phyloP scores from a whole-genome alignment of 2,329 filamentous ascomycete species.

The Cladophialophora immunda region DNA sequence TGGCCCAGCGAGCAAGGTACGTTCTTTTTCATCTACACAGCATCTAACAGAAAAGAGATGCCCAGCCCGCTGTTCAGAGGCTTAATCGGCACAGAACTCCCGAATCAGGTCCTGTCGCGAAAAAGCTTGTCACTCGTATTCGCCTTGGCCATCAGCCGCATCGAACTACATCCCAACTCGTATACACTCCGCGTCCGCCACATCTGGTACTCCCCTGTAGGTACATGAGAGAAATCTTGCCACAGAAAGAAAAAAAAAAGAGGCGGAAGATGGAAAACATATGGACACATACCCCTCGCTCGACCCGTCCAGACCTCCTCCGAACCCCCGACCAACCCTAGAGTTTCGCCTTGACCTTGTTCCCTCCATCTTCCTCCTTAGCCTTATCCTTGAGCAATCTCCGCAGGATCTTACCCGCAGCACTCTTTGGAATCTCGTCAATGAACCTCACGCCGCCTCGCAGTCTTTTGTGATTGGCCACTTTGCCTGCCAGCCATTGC shows the following conservation, averaged over 20 bases:
- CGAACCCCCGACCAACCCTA: slow-evolving; percentile 38
- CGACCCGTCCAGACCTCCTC: background rate
- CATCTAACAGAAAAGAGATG: background rate
- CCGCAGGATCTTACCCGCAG: slow-evolving; percentile 58
- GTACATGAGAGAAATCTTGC: background rate
- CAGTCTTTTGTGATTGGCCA: slow-evolving; percentile 48
- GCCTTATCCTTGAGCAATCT: slow-evolving; percentile 55
- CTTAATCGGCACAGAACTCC: slow-evolving; percentile 19
- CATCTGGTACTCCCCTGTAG: background rate
- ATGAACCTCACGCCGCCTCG: slow-evolving; percentile 49
- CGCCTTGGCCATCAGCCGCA: background rate
- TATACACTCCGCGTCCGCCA: background rate
- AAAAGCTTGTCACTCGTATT: slow-evolving; percentile 30
- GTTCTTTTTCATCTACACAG: background rate
- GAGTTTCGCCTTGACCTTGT: slow-evolving; percentile 50
- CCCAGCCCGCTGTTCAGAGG: background rate
- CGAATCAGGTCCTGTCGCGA: slow-evolving; percentile 4
- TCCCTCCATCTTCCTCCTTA: slow-evolving; percentile 47
- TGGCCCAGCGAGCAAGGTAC: background rate
- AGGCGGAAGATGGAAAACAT: background rate
- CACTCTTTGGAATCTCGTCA: slow-evolving; percentile 44
- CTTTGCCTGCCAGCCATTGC: slow-evolving; percentile 43
- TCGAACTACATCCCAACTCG: background rate
- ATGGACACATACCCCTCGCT: background rate
- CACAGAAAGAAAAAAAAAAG: background rate